Evolutionary conservation across 2,329 filamentous ascomycete species (phyloP).

Genomic region (Pseudocercospora musae): DNA sequence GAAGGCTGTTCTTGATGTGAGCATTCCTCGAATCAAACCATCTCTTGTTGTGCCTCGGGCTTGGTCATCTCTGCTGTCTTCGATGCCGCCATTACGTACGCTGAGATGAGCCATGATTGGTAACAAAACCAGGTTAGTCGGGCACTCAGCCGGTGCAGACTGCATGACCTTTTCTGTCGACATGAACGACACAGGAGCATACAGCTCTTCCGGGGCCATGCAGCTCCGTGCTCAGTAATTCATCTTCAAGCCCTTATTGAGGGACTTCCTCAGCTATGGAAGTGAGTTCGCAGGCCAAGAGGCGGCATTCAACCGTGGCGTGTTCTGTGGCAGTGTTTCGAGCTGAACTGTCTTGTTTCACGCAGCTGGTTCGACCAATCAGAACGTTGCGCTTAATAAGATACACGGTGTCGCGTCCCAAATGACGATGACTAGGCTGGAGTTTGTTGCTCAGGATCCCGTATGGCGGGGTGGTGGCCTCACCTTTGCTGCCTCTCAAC

Average conservation of each 20-base stretch:
- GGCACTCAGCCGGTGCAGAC: too few relatives aligned
- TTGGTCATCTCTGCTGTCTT: too few relatives aligned
- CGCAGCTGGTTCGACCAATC: background rate
- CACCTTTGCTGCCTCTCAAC: background rate
- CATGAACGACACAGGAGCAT: background rate
- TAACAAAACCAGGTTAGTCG: too few relatives aligned
- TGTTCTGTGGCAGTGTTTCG: background rate
- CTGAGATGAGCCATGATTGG: background rate
- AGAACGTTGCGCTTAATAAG: background rate
- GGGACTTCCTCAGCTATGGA: background rate
- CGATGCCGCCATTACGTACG: too few relatives aligned
- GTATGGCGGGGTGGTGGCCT: background rate
- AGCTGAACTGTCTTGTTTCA: background rate
- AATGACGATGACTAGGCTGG: background rate
- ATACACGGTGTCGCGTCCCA: background rate
- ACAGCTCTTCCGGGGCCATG: background rate
- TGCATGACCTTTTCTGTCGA: too few relatives aligned
- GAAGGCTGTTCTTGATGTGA: constrained; percentile 15
- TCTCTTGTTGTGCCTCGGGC: too few relatives aligned
- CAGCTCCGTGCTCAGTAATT: background rate
- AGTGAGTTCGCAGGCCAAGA: background rate
- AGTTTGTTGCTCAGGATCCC: background rate
- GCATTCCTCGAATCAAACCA: background rate
- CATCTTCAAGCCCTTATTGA: background rate
- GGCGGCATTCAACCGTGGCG: background rate